Evolutionary conservation across 2,329 filamentous ascomycete species (phyloP).

Genomic region (Aspergillus flavus): DNA sequence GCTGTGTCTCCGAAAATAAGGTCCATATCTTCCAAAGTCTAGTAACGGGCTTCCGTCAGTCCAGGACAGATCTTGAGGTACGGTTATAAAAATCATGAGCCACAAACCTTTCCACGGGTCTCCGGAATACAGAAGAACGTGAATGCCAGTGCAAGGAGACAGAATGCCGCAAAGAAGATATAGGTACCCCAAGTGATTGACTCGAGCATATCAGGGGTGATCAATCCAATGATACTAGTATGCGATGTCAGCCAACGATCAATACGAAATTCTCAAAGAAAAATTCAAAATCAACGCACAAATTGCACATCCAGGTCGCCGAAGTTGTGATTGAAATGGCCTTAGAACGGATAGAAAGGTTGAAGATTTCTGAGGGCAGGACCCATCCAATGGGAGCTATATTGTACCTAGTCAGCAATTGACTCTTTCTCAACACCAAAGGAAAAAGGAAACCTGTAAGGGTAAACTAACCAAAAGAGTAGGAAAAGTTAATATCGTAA

Average conservation of each 20-base stretch:
- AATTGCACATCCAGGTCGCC: constrained; percentile 44
- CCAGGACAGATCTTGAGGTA: neutral
- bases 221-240: constrained; percentile 38
- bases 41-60: neutral
- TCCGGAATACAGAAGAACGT: constrained; percentile 41
- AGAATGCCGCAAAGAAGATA: constrained; percentile 44
- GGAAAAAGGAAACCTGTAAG: neutral
- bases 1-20: constrained; percentile 46
- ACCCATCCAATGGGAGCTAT: constrained; percentile 43
- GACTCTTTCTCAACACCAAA: neutral
- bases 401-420: constrained; percentile 3
- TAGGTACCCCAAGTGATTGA: constrained; percentile 43
- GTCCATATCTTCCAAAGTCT: constrained; percentile 61
- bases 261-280: neutral
- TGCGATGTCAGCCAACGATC: neutral
- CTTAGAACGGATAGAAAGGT: constrained; percentile 40
- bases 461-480: constrained; percentile 37
- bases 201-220: constrained; percentile 42
- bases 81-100: neutral
- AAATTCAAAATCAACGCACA: constrained; percentile 26
- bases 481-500: constrained; percentile 42
- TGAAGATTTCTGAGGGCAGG: constrained; percentile 44
- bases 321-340: constrained; percentile 43
- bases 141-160: constrained; percentile 37
- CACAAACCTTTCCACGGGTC: constrained; percentile 37